Evolutionary conservation across 768 basidiomycete genomes (phyloP), one percentile per base, ranked within the genome.

Genomic region (Leucogyrophana mollusca): DNA sequence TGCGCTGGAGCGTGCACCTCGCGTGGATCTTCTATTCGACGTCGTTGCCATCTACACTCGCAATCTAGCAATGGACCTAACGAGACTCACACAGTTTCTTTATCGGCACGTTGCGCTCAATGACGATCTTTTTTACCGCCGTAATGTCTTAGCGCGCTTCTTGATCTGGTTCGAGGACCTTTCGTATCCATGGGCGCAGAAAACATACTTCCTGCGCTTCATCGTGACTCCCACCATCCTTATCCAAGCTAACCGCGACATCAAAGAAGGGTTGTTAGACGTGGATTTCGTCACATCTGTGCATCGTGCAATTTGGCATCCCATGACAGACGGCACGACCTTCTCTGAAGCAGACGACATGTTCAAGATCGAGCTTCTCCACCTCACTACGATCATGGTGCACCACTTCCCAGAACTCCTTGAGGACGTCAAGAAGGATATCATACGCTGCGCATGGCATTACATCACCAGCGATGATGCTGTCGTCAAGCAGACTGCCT

Each of bases 371-470:
- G 96, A 98, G 65, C 75, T 96, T 14, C 73, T 97, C 33, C 86
- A 94, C 56, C 71, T 98, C 59, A 93, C 94, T 4, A 92, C 87
- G 0, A 74, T 92, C 25, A 77, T 99, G 50, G 86, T 98, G 4
- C 88, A 94, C 49, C 77, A 87, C 56, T 94, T 91, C 53, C 78
- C 85, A 2, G 70, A 80, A n/a, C 65, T 90, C n/a, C 73, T 96
- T 34, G 82, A 81, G 48, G 87, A 91, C 36, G 81, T 79, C 30
- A 82, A 88, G 66, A 97, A 94, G 63, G 90, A 94, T 49, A 83
- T 98, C 54, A 94, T 97, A 70, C 90, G 87, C 62, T 87, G 88
- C 47, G 90, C 92, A 16, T 97, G 93, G 93, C 79, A 85, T 56
- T 90, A 85, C 56, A 89, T 94, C 54, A 78, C 77, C 5, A 84